Percentiles rank a stretch among this genome's conserved stretches.
phyloP scores from a whole-genome alignment of 257 asterid genomes.

The Buddleja alternifolia region DNA sequence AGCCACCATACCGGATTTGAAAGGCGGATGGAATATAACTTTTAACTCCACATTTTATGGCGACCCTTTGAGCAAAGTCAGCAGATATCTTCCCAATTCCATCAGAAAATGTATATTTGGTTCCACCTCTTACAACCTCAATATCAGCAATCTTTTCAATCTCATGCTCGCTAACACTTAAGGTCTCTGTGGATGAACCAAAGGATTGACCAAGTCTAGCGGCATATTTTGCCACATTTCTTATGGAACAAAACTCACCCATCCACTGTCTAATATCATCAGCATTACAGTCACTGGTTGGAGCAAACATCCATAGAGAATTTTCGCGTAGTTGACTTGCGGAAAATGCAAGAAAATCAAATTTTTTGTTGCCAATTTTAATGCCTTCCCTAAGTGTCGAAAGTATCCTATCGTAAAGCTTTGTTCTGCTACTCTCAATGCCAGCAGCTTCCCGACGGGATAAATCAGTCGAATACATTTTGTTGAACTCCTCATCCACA shows the following conservation, averaged over 20 bases:
- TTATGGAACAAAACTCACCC: slow-evolving; percentile 75
- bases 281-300: slow-evolving; percentile 47
- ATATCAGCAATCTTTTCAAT: slow-evolving; percentile 56
- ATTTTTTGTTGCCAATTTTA: slow-evolving; percentile 66
- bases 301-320: slow-evolving; percentile 94
- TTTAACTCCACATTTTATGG: slow-evolving; percentile 66
- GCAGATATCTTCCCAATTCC: slow-evolving; percentile 89
- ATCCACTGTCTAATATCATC: slow-evolving; percentile 73
- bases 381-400: slow-evolving; percentile 66
- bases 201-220: slow-evolving; percentile 99
- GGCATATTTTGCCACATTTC: slow-evolving; percentile 87
- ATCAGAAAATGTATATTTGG: slow-evolving; percentile 70
- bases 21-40: slow-evolving; percentile 69
- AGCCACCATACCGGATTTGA: slow-evolving; percentile 90
- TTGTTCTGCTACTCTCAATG: slow-evolving; percentile 44
- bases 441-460: slow-evolving; percentile 43
- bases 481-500: slow-evolving; percentile 87
- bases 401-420: slow-evolving; percentile 64
- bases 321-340: slow-evolving; percentile 89
- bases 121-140: slow-evolving; percentile 19
- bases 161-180: slow-evolving; percentile 55
- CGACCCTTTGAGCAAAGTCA: slow-evolving; percentile 68
- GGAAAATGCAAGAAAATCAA: slow-evolving; percentile 91
- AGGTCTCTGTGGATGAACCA: slow-evolving; percentile 82
- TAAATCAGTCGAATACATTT: slow-evolving; percentile 66